Conservation (phyloP, 2,329 filamentous ascomycete species). For the Verticillium alfalfae region DNA sequence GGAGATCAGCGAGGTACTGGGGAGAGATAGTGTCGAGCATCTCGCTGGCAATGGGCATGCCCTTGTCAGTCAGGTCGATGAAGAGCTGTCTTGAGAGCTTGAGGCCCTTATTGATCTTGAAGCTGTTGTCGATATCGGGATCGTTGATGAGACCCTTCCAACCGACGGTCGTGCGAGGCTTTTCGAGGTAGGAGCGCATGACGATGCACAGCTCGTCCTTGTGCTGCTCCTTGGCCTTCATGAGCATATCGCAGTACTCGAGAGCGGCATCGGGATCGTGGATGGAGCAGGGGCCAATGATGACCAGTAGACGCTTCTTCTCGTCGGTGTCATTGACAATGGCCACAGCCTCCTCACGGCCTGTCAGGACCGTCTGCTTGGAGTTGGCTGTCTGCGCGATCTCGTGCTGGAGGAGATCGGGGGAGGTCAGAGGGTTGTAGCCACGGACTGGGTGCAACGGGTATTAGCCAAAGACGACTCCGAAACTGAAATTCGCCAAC, state of each 20-base stretch:
- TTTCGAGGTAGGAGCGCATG: slow-evolving; percentile 98
- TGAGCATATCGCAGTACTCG: slow-evolving; percentile 83
- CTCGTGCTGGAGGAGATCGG: slow-evolving; percentile 92
- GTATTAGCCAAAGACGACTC: not conserved
- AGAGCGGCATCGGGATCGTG: slow-evolving; percentile 89
- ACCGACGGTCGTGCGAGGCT: slow-evolving; percentile 93
- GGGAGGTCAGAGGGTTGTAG: slow-evolving; percentile 88
- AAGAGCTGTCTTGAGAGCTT: slow-evolving; percentile 84
- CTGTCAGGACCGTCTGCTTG: slow-evolving; percentile 54
- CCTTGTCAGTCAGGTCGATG: slow-evolving; percentile 82
- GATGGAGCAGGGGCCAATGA: slow-evolving; percentile 94
- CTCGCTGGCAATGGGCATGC: slow-evolving; percentile 94
- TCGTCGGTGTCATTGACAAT: slow-evolving; percentile 63
- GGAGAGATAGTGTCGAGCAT: slow-evolving; percentile 98
- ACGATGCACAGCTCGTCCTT: slow-evolving; percentile 86
- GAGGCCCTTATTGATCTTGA: slow-evolving; percentile 98
- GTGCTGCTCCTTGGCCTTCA: slow-evolving; percentile 81
- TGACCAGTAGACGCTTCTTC: slow-evolving; percentile 59
- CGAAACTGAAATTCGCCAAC: slow-evolving; percentile 5
- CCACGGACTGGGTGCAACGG: slow-evolving; percentile 60
- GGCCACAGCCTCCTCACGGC: slow-evolving; percentile 60
- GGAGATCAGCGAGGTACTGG: slow-evolving; percentile 88
- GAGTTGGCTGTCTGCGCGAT: slow-evolving; percentile 59
- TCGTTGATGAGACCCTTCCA: slow-evolving; percentile 99
- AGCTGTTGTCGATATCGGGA: slow-evolving; percentile 95